Conservation (phyloP, 306 rosid species). For the Mimosa bimucronata region DNA sequence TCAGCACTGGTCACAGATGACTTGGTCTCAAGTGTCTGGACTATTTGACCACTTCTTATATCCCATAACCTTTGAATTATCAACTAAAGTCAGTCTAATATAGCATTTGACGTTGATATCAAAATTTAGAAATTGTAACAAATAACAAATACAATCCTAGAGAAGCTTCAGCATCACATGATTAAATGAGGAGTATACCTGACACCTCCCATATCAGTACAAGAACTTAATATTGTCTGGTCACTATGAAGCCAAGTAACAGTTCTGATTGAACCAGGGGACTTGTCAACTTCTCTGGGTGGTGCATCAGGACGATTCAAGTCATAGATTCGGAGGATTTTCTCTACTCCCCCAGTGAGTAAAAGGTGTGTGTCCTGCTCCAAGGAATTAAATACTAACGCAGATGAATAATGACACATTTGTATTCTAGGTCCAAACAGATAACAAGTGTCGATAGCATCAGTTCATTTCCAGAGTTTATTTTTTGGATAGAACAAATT, state of each 20-base stretch:
- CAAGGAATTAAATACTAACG: constrained; percentile 24
- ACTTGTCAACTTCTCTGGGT: constrained; percentile 93
- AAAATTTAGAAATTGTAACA: constrained; percentile 5
- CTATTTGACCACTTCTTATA: constrained; percentile 85
- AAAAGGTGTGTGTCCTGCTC: constrained; percentile 85
- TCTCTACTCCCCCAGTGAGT: constrained; percentile 93
- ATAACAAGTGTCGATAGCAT: neutral
- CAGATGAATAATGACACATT: constrained; percentile 7
- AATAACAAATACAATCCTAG: neutral
- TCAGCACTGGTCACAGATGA: constrained; percentile 96
- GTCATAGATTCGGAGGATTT: constrained; percentile 89
- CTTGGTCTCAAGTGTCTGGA: constrained; percentile 92
- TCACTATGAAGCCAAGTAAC: constrained; percentile 99
- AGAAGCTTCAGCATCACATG: constrained; percentile 25
- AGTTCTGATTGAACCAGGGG: constrained; percentile 95
- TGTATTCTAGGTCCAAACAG: neutral
- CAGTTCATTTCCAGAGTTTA: constrained; percentile 17
- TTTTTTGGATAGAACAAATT: neutral
- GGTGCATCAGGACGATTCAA: constrained; percentile 93
- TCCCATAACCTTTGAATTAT: constrained; percentile 84
- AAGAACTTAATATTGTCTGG: constrained; percentile 96
- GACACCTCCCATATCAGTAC: constrained; percentile 96
- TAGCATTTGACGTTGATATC: constrained; percentile 12
- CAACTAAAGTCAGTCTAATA: constrained; percentile 35
- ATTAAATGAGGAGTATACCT: constrained; percentile 54